phyloP scores from a whole-genome alignment of 768 basidiomycete genomes.

The Mycena epipterygia region DNA sequence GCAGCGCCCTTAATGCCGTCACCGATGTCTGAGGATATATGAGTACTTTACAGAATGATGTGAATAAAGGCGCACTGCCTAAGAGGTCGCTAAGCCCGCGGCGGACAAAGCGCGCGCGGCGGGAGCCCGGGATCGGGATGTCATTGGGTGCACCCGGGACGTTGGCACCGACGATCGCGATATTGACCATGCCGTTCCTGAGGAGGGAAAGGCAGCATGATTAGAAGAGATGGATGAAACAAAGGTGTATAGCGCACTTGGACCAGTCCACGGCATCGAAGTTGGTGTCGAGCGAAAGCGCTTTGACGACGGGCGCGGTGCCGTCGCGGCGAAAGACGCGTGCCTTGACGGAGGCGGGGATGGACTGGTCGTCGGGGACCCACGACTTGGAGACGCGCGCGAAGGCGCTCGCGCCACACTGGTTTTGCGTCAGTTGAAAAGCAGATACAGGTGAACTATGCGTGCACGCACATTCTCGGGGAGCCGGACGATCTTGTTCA shows the following conservation, averaged over 20 bases:
- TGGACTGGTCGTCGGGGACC: conserved; percentile 25
- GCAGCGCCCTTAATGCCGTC: neutral
- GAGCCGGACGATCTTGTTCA: conserved; percentile 50
- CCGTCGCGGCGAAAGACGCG: conserved; percentile 15
- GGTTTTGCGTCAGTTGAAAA: neutral
- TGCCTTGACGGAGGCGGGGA: conserved; percentile 3
- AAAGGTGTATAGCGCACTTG: conserved; percentile 7
- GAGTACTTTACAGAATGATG: neutral
- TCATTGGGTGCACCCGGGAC: neutral
- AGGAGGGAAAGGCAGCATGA: too few relatives aligned
- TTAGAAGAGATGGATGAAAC: neutral
- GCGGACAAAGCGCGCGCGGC: neutral
- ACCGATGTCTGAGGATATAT: neutral
- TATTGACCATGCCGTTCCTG: neutral
- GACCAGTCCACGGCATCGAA: conserved; percentile 16
- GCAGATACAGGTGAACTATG: neutral
- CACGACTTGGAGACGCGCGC: conserved; percentile 22
- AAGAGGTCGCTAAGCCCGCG: conserved; percentile 1
- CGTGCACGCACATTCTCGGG: conserved; percentile 47
- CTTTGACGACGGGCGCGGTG: conserved; percentile 18
- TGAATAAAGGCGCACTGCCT: neutral
- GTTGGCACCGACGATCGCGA: neutral
- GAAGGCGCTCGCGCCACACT: conserved; percentile 30
- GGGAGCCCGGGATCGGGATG: neutral
- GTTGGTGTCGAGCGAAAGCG: conserved; percentile 23